Conservation (phyloP, 2,329 filamentous ascomycete genomes). For the Westerdykella sp. region DNA sequence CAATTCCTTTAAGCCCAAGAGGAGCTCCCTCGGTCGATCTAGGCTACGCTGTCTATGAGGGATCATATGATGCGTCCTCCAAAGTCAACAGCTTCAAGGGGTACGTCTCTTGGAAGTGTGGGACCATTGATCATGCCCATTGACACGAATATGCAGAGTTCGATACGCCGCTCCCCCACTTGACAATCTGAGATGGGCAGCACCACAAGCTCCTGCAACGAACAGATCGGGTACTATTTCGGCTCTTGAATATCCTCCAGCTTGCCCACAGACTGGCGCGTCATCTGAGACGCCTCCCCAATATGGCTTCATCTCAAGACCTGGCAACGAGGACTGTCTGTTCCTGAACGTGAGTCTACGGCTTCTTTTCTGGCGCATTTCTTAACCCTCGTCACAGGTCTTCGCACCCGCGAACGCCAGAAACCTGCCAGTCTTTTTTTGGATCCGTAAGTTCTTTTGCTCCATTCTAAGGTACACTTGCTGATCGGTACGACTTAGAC, state of each 20-base stretch:
- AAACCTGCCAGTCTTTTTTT: slow-evolving; percentile 51
- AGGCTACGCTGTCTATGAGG: slow-evolving; percentile 29
- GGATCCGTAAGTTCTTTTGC: slow-evolving; percentile 39
- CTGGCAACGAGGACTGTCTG: slow-evolving; percentile 38
- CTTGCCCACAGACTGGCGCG: slow-evolving; percentile 30
- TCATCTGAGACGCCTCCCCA: slow-evolving; percentile 19
- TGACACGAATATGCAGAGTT: slow-evolving; percentile 28
- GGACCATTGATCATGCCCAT: background rate
- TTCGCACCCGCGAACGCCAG: slow-evolving; percentile 37
- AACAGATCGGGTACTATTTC: slow-evolving; percentile 38
- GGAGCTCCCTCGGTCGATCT: slow-evolving; percentile 23
- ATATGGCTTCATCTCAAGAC: slow-evolving; percentile 27
- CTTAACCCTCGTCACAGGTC: background rate
- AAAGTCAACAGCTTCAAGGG: slow-evolving; percentile 30
- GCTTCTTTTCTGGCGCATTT: slow-evolving; percentile 20
- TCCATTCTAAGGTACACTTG: slow-evolving; percentile 3
- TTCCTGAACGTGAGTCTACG: slow-evolving; percentile 31
- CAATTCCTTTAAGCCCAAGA: slow-evolving; percentile 16
- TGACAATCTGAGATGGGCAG: slow-evolving; percentile 47
- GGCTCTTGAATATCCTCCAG: slow-evolving; percentile 40
- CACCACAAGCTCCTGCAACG: slow-evolving; percentile 42
- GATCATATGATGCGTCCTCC: slow-evolving; percentile 17
- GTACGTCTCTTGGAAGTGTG: slow-evolving; percentile 7
- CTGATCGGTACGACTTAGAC: slow-evolving; percentile 28
- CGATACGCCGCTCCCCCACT: slow-evolving; percentile 50